Percentiles rank a stretch among this genome's conserved stretches.
These are phyloP conservation scores for Yamadazyma taylorii DNA, from an alignment of 1,139 yeast genomes.

Conservation along the genomic window DNA sequence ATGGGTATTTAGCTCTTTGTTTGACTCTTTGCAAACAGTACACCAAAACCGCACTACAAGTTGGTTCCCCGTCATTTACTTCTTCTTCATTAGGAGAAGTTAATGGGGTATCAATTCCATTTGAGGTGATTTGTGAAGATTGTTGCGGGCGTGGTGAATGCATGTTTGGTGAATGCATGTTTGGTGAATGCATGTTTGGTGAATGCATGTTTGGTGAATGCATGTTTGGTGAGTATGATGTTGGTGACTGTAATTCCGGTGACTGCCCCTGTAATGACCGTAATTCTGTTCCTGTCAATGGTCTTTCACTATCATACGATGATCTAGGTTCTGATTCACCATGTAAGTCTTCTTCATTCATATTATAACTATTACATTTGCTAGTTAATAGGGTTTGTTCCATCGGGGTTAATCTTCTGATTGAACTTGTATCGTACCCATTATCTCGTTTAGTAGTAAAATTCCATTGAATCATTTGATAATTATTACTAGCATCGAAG, in stretches of 20 bases:
- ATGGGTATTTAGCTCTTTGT: constrained; percentile 46
- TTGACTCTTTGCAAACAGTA: constrained; percentile 38
- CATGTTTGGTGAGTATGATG: too few relatives aligned
- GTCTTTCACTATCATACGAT: too few relatives aligned
- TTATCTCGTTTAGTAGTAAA: constrained; percentile 12
- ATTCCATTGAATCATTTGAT: constrained; percentile 21
- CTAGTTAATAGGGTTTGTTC: constrained; percentile 16
- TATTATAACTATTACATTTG: not conserved
- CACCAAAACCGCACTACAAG: constrained; percentile 16
- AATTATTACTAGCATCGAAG: constrained; percentile 9
- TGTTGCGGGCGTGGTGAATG: too few relatives aligned
- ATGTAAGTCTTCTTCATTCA: constrained; percentile 1
- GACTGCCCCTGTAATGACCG: too few relatives aligned
- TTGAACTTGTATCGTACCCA: not conserved
- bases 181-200: too few relatives aligned
- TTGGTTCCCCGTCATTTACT: not conserved
- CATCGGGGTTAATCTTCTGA: constrained; percentile 15
- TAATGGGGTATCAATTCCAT: constrained; percentile 3
- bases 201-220: too few relatives aligned
- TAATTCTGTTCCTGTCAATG: too few relatives aligned
- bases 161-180: too few relatives aligned
- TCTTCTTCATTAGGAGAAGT: constrained; percentile 1
- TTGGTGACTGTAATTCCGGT: too few relatives aligned
- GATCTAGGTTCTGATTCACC: constrained; percentile 5
- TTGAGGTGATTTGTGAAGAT: not conserved